Evolutionary conservation across 305 asterid species (phyloP).

Genomic region (Fraxinus sp.): DNA sequence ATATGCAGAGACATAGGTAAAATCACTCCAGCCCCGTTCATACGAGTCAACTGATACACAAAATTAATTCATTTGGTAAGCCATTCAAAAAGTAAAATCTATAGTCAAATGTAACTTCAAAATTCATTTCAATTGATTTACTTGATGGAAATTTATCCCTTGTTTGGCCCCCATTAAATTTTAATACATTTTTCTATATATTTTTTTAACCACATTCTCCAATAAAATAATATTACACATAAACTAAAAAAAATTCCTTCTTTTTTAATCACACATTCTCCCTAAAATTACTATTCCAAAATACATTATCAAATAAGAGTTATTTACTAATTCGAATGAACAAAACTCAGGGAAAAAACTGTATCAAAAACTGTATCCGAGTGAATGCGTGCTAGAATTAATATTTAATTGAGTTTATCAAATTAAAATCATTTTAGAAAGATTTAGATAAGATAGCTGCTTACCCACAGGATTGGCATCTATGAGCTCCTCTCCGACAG

Average conservation of each 20-base stretch:
- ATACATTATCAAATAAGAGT: too few species aligned
- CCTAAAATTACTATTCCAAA: too few species aligned
- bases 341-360: neutral
- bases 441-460: slow-evolving; percentile 4
- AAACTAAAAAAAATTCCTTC: too few species aligned
- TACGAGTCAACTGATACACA: neutral
- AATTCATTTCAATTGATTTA: neutral
- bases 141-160: neutral
- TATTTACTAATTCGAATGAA: neutral
- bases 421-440: neutral
- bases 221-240: too few species aligned
- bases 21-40: neutral
- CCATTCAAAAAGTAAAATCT: neutral
- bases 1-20: neutral
- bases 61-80: neutral
- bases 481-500: slow-evolving; percentile 78
- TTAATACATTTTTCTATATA: too few species aligned
- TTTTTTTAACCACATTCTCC: too few species aligned
- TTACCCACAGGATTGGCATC: slow-evolving; percentile 90
- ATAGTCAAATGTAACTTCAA: neutral
- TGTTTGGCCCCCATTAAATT: too few species aligned
- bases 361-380: neutral
- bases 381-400: neutral
- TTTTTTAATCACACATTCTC: too few species aligned
- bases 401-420: neutral